Base-by-base conservation (phyloP, 345 rosid genomes). In the Conringia planisiliqua region DNA sequence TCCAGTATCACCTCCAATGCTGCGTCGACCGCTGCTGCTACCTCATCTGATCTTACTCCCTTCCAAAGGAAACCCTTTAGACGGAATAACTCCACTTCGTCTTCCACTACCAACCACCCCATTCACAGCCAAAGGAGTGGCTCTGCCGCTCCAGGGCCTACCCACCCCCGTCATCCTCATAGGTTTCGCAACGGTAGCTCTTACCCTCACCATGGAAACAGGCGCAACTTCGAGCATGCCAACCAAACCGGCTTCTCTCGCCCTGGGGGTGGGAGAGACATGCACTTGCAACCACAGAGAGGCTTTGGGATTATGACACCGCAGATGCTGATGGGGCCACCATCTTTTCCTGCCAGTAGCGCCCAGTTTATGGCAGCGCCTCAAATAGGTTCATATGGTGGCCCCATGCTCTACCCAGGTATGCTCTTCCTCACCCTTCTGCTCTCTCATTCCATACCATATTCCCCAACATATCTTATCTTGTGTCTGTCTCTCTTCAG, bases 141-240 rank as follows among this genome's bases (percentile, higher is more conserved):
- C 61, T 78, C 76, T 36, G 47, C 70, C 68, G 70, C 68, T 70
- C 81, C 76, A 57, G 91, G 86, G 63, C 83, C 83, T 51, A 77
- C 79, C 7, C 87, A 84, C 64, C 85, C 64, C 6, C 91, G 87
- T 48, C 81, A 74, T 78, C 76, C 92, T 6, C 80, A 80, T 30
- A 86, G 88, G 82, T 82, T 58, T 60, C 96, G 88, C 24, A 86
- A 85, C 79, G 58, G 8, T 48, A 54, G 8, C 74, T 63, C 74
- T 16, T 70, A 77, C 43, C 71, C 71, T 44, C 63, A 56, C 60
- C 39, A 66, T 27, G 62, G 62, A 60, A 51, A 75, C 79, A 69
- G 65, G 79, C 79, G 59, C 32, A 38, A 29, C 27, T 50, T 29
- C 6, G 39, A 75, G 4, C 72, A 73, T 64, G 58, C 36, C 1